Evolutionary conservation across 805 yeast genomes (phyloP).

Genomic region (Ascoidea asiatica): DNA sequence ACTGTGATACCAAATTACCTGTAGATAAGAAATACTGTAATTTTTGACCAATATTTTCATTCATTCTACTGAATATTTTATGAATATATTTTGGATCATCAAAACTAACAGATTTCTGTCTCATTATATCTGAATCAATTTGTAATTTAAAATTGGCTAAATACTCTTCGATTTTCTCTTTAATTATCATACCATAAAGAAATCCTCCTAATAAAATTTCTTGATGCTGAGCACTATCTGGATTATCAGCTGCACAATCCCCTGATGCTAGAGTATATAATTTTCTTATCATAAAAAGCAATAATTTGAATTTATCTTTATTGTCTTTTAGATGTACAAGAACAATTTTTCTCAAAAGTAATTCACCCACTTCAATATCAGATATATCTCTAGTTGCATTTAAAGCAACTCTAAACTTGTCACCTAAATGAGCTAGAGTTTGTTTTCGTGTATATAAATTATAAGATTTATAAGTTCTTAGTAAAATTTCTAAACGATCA

Average conservation of each 20-base stretch:
- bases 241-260: conserved; percentile 93
- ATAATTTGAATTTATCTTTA: conserved; percentile 73
- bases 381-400: conserved; percentile 79
- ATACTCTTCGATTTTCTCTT: conserved; percentile 93
- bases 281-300: conserved; percentile 91
- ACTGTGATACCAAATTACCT: conserved; percentile 92
- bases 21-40: conserved; percentile 90
- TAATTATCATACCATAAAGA: conserved; percentile 90
- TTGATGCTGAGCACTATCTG: conserved; percentile 98
- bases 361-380: conserved; percentile 83
- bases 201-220: conserved; percentile 93
- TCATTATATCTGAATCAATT: conserved; percentile 64
- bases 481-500: conserved; percentile 89
- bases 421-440: conserved; percentile 90
- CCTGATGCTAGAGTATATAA: conserved; percentile 92
- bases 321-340: conserved; percentile 71
- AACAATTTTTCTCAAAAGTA: conserved; percentile 71
- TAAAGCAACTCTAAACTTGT: conserved; percentile 87
- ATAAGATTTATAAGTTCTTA: conserved; percentile 80
- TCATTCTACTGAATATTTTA: conserved; percentile 63
- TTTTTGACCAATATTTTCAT: conserved; percentile 91
- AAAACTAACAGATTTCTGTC: conserved; percentile 75
- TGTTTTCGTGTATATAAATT: conserved; percentile 68
- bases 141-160: conserved; percentile 60
- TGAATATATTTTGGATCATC: conserved; percentile 72